Conservation (phyloP, 768 basidiomycete species). For the Psilocybe azurescens region DNA sequence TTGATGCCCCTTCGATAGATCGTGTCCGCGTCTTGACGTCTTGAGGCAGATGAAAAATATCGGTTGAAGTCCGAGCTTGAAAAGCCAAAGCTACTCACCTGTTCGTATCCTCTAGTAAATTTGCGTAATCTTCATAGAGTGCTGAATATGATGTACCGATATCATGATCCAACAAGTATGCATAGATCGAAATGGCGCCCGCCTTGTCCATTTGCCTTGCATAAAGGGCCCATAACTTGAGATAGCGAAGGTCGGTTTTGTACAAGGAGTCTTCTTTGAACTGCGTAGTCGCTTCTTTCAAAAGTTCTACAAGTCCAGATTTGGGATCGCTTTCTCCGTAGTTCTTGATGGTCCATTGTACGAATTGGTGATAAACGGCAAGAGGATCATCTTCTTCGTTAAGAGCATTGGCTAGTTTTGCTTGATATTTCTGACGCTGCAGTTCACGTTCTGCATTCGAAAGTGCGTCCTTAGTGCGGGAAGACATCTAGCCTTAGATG, state of each 20-base stretch:
- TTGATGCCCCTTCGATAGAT: constrained; percentile 85
- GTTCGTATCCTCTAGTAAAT: constrained; percentile 73
- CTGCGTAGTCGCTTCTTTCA: constrained; percentile 82
- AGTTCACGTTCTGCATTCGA: constrained; percentile 32
- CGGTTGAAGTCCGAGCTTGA: not conserved
- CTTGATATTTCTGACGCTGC: constrained; percentile 41
- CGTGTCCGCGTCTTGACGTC: constrained; percentile 77
- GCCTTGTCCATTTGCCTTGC: constrained; percentile 79
- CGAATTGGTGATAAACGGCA: constrained; percentile 83
- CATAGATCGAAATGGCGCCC: constrained; percentile 72
- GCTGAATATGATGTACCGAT: constrained; percentile 80
- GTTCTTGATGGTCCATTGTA: constrained; percentile 87
- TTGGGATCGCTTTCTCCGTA: constrained; percentile 71
- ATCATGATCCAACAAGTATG: constrained; percentile 71
- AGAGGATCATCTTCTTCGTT: constrained; percentile 87
- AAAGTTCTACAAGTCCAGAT: constrained; percentile 79
- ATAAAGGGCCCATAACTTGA: constrained; percentile 91
- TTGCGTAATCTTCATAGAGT: constrained; percentile 92
- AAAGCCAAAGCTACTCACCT: constrained; percentile 58
- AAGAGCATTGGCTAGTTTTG: constrained; percentile 54
- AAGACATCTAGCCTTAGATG: constrained; percentile 24
- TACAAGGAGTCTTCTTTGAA: constrained; percentile 88
- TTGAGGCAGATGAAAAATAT: constrained; percentile 33
- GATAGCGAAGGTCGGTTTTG: constrained; percentile 86
- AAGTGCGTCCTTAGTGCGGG: constrained; percentile 19